A percentile compares a stretch with the other conserved stretches of the same genome.
These are phyloP conservation scores for Leccinum aurantiacum DNA, from an alignment of 768 basidiomycete genomes.

Conservation along the genomic window DNA sequence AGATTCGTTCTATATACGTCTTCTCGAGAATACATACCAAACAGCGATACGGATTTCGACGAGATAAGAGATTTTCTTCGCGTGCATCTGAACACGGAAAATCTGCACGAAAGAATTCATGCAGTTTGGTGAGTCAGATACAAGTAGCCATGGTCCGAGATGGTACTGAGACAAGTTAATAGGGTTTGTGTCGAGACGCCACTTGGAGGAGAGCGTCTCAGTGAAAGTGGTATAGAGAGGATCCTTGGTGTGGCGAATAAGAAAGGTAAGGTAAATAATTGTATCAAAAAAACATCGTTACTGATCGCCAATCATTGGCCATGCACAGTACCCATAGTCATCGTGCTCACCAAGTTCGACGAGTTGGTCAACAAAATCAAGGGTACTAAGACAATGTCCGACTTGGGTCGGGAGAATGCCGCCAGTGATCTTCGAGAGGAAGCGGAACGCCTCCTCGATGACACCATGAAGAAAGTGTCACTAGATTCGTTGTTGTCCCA, in stretches of 20 bases:
- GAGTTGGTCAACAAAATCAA: neutral
- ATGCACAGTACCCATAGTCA: constrained; percentile 5
- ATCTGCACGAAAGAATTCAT: neutral
- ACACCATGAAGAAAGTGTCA: constrained; percentile 1
- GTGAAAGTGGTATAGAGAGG: constrained; percentile 10
- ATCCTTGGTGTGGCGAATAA: constrained; percentile 7
- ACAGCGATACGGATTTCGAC: constrained; percentile 11
- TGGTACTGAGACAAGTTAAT: neutral
- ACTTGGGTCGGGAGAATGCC: neutral
- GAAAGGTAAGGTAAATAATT: neutral
- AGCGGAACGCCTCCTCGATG: neutral
- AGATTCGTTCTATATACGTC: constrained; percentile 9
- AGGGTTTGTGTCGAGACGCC: constrained; percentile 11
- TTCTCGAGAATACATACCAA: constrained; percentile 3
- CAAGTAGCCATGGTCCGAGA: neutral
- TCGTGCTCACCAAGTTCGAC: constrained; percentile 9
- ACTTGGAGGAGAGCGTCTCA: constrained; percentile 7
- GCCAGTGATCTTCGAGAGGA: neutral
- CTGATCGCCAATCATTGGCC: neutral
- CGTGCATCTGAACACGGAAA: neutral
- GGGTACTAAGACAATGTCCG: too few species aligned
- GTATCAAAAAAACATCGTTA: neutral
- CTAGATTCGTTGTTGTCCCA: constrained; percentile 6
- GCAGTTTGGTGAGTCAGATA: constrained; percentile 1
- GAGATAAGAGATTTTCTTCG: constrained; percentile 1